Evolutionary conservation across 2,329 filamentous ascomycete genomes (phyloP).

Genomic region (Fusarium globosum): DNA sequence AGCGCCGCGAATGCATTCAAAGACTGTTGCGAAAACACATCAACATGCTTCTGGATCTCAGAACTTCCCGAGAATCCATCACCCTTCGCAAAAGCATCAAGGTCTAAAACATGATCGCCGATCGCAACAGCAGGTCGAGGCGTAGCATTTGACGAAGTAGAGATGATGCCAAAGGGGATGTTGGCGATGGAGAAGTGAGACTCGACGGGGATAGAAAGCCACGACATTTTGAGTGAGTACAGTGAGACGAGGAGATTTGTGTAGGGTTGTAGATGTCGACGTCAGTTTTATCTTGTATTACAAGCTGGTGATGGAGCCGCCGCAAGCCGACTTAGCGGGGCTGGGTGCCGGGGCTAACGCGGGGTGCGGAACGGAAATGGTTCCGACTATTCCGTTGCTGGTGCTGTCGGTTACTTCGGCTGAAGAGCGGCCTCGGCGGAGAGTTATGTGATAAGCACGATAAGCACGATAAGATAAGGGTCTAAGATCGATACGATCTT

Average conservation of each 20-base stretch:
- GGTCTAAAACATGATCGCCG: slow-evolving; percentile 76
- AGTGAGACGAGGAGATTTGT: neutral
- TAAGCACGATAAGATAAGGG: neutral
- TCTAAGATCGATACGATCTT: too few relatives aligned
- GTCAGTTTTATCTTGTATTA: slow-evolving; percentile 18
- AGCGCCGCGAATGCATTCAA: slow-evolving; percentile 58
- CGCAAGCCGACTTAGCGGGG: slow-evolving; percentile 29
- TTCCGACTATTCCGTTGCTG: neutral
- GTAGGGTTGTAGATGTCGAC: neutral
- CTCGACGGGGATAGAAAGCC: slow-evolving; percentile 49
- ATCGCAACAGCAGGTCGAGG: slow-evolving; percentile 78
- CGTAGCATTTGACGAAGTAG: slow-evolving; percentile 64
- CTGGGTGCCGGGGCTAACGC: slow-evolving; percentile 15
- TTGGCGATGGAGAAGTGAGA: slow-evolving; percentile 70
- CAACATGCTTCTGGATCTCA: slow-evolving; percentile 41
- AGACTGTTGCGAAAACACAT: slow-evolving; percentile 43
- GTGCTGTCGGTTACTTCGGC: slow-evolving; percentile 2
- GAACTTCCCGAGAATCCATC: slow-evolving; percentile 53
- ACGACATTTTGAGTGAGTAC: slow-evolving; percentile 38
- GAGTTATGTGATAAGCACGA: neutral
- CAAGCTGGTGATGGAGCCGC: slow-evolving; percentile 23
- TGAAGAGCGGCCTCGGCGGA: neutral
- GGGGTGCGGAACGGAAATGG: neutral
- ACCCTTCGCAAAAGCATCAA: slow-evolving; percentile 67
- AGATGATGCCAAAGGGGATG: slow-evolving; percentile 86